These are phyloP conservation scores for Pelomyxa schiedti DNA, from an alignment of 78 protist genomes.

Conservation along the genomic window DNA sequence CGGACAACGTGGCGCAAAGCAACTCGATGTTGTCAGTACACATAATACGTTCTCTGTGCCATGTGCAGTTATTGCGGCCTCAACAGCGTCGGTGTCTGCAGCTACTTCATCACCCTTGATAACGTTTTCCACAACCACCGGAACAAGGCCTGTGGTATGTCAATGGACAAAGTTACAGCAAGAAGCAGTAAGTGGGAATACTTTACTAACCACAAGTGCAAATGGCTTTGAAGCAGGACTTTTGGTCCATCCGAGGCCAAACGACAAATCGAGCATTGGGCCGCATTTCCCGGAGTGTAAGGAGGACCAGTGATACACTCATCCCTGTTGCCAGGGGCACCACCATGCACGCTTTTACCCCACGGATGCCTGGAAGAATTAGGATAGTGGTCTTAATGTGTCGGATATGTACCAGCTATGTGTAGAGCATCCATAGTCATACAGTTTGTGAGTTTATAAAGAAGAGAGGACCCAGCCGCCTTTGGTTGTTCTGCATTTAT, in stretches of 20 bases:
- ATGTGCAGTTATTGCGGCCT: background rate
- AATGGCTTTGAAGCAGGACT: slow-evolving; percentile 92
- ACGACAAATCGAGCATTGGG: slow-evolving; percentile 55
- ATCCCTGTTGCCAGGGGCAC: slow-evolving; percentile 96
- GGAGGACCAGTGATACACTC: slow-evolving; percentile 68
- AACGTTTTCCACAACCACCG: background rate
- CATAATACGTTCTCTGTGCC: slow-evolving; percentile 70
- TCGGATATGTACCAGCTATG: background rate
- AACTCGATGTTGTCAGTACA: slow-evolving; percentile 84
- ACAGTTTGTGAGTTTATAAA: slow-evolving; percentile 46
- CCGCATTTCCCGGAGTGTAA: slow-evolving; percentile 24
- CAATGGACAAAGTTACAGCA: slow-evolving; percentile 43
- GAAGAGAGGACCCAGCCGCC: slow-evolving; percentile 98
- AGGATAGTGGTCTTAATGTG: background rate
- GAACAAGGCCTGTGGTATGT: slow-evolving; percentile 21
- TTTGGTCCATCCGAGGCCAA: slow-evolving; percentile 97
- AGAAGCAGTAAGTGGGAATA: slow-evolving; percentile 71
- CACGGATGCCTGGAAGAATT: slow-evolving; percentile 7
- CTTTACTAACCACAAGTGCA: slow-evolving; percentile 69
- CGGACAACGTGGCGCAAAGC: slow-evolving; percentile 96
- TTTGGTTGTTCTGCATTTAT: slow-evolving; percentile 93
- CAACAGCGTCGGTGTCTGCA: slow-evolving; percentile 39
- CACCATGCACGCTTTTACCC: slow-evolving; percentile 31
- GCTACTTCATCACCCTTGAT: slow-evolving; percentile 15
- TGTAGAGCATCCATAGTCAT: slow-evolving; percentile 60